Base-by-base conservation (phyloP, 2,329 filamentous ascomycete genomes). In the Xylariaceae sp. region DNA sequence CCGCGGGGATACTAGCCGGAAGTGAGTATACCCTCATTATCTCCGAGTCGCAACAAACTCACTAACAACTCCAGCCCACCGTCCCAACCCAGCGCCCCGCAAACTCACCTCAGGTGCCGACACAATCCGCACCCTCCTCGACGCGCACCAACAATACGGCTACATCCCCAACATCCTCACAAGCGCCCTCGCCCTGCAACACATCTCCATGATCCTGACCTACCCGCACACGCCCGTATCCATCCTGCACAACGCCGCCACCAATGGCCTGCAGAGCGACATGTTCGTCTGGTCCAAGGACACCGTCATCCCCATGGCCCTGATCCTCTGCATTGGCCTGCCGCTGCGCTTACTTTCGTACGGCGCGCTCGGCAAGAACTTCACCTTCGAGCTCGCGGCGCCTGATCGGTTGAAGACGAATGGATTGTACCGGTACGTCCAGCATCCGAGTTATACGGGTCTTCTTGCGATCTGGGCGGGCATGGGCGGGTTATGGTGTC, bases 361-460 rank as follows among this genome's bases (percentile, higher is more conserved):
- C 63, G 68, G 71, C 0, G 68, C 74, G 0, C 73, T 84, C 0
- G 82, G 81, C 1, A 72, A 68, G 8, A 76, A 81, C 58, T 84
- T 84, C 64, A 84, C 81, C 0, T 85, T 82, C 63, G 72, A 74
- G 1, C 75, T 85, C 1, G 69, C 76, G 0, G 66, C 72, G 55
- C 82, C 82, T 1, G 73, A 78, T 58, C 64, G 68, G 1, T 68
- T 83, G 6, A 72, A 75, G 10, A 83, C 78, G 0, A 69, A 65
- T 0, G 80, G 80, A 0, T 68, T 83, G 1, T 83, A 83, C 61
- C 61, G 63, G 15, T 79, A 77, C 61, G 68, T 82, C 2, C 80
- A 82, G 64, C 80, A 83, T 64, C 80, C 80, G 1, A 80, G 79
- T 57, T 84, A 83, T 59, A 76, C 76, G 0, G 80, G 77, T 0